A percentile compares a stretch with the other conserved stretches of the same genome.
phyloP scores from a whole-genome alignment of 305 asterid species.

The Fraxinus nigra region DNA sequence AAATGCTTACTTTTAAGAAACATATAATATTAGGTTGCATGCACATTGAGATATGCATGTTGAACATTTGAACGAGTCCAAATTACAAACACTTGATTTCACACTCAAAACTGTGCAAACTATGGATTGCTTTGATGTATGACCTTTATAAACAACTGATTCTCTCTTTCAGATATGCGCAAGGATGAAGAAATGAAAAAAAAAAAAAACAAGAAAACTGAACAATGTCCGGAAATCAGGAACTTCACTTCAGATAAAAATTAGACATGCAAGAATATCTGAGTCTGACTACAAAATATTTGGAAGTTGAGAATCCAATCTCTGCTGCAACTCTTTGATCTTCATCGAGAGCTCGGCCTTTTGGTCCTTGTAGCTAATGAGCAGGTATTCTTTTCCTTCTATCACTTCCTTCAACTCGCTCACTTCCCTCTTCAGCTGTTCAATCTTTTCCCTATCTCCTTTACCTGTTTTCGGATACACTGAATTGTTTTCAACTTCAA shows the following conservation, averaged over 20 bases:
- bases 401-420: slow-evolving; percentile 77
- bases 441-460: slow-evolving; percentile 58
- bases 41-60: not conserved
- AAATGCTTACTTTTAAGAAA: not conserved
- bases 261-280: slow-evolving; percentile 37
- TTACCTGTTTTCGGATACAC: slow-evolving; percentile 43
- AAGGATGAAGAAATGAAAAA: slow-evolving; percentile 12
- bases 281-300: slow-evolving; percentile 61
- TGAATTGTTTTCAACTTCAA: slow-evolving; percentile 40
- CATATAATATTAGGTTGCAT: not conserved
- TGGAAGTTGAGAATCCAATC: slow-evolving; percentile 85
- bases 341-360: slow-evolving; percentile 73
- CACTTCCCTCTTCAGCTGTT: slow-evolving; percentile 69
- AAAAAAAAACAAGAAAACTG: slow-evolving; percentile 8
- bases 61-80: slow-evolving; percentile 1
- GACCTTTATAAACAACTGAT: slow-evolving; percentile 21
- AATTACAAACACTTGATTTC: slow-evolving; percentile 10
- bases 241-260: slow-evolving; percentile 23
- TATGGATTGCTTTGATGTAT: slow-evolving; percentile 14
- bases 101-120: slow-evolving; percentile 18
- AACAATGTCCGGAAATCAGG: slow-evolving; percentile 26
- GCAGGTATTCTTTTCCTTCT: slow-evolving; percentile 81
- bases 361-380: slow-evolving; percentile 88
- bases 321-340: slow-evolving; percentile 79
- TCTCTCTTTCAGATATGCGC: slow-evolving; percentile 29